Base-by-base conservation (phyloP, 305 asterid species). In the Fraxinus xanthoxyloides region DNA sequence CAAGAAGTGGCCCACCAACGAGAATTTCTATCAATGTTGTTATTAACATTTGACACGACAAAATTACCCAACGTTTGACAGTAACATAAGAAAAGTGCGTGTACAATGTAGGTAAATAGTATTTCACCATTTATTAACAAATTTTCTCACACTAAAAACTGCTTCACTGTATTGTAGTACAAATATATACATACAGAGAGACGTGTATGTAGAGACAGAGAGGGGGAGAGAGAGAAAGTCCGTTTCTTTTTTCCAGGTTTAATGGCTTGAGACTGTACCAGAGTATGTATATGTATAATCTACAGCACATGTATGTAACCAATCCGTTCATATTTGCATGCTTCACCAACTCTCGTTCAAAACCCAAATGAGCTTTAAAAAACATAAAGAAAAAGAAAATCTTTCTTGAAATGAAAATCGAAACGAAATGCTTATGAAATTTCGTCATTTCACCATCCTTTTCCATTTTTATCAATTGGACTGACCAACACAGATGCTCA, bases 241-340 rank as follows among this genome's bases (percentile, higher is more conserved):
- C 35, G 73, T 65, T 26, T 69, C 75, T 30, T 69, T 30, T 69
- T 17, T 69, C 75, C 75, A 69, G 21, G 75, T 69, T 69, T 69
- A 69, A 69, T 69, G 75, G 75, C 75, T 30, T 15, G 75, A 15
- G 75, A 69, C 40, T 23, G 75, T 30, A 5, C 36, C 75, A 15
- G 75, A 69, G 38, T n/a, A 2, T 69, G 75, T 69, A 24, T 67
- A 30, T 67, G 74, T 67, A 30, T 30, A 13, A 28, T 69, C 36
- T 69, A 30, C 19, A 61, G 76, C 48, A 19, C 76, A 35, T 85
- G 84, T 56, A n/a, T 56, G 65, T 28, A 69, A 69, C 40, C 56
- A 48, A 13, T 72, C 81, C 83, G 78, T 61, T 28, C 78, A 56
- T 79, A 34, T 79, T 76, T 86, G 84, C 87, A 84, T 84, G 85